Evolutionary conservation across 2,329 filamentous ascomycete species (phyloP), one percentile per base, ranked within the genome.

Genomic region (Sporothrix mexicana): DNA sequence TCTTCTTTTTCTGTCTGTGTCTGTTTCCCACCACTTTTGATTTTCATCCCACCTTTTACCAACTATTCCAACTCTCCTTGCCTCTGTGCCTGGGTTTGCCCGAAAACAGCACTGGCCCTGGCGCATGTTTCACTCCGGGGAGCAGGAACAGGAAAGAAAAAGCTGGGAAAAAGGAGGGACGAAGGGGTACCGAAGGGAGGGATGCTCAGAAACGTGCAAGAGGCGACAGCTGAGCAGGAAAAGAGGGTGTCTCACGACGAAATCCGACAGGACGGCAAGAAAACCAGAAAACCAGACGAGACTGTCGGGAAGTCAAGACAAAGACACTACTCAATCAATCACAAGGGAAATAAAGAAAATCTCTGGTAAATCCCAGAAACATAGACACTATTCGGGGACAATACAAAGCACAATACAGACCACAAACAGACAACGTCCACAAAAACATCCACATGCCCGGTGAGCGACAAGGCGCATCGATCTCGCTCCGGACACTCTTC

Each of bases 181-280:
- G 30, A 36, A 36, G 30, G 30, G 30, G 7, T 6, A 7, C 5
- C 30, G 7, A 36, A 36, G 30, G 4, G 30, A 36, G 30, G 30
- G 30, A 36, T 36, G 30, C 7, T 7, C 30, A 36, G 30, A 36
- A 36, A 36, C 7, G 30, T 36, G 4, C 30, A 36, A 36, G 30
- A 36, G 30, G 30, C 30, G 30, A 36, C 30, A 36, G 30, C 30
- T 36, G 3, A 36, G 3, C 30, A 36, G 30, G 30, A 51, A n/a
- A 68, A 68, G 45, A 68, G 64, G 47, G 64, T 68, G 64, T 68
- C 45, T 2, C 13, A 49, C 62, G 13, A 66, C 43, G 15, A 41
- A 25, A 51, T 30, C 45, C 64, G 45, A 51, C 8, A 68, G 43
- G 45, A 51, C 20, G 49, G 20, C 15, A 12, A 25, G 13, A 15